Percentiles rank a stretch among this genome's conserved stretches.
Evolutionary conservation across 305 asterid species (phyloP).

Genomic region (Vinca major): DNA sequence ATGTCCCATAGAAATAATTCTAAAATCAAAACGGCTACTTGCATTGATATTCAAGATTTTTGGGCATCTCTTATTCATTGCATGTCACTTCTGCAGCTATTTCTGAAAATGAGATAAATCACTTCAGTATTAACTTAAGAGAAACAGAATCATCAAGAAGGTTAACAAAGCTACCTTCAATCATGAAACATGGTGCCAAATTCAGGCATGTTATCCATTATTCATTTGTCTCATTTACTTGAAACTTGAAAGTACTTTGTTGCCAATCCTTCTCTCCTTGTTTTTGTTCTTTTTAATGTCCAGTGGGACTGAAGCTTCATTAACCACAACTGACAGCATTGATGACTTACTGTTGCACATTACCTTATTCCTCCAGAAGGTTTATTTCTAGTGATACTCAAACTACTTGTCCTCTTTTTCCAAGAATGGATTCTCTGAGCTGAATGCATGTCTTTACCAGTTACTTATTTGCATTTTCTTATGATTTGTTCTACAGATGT

Average conservation of each 20-base stretch:
- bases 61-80: conserved; percentile 7
- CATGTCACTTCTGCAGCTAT: conserved; percentile 40
- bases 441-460: conserved; percentile 2
- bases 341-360: conserved; percentile 36
- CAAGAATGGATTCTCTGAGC: neutral
- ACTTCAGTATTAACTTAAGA: conserved; percentile 40
- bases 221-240: conserved; percentile 15
- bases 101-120: conserved; percentile 53
- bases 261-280: conserved; percentile 11
- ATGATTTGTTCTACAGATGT: conserved; percentile 41
- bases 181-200: conserved; percentile 51
- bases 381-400: conserved; percentile 19
- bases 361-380: conserved; percentile 50
- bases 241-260: conserved; percentile 14
- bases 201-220: conserved; percentile 52
- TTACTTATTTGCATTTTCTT: conserved; percentile 18
- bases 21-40: neutral
- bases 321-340: conserved; percentile 34
- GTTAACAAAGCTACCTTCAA: conserved; percentile 47
- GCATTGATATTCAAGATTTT: neutral
- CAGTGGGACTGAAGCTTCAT: conserved; percentile 80
- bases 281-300: conserved; percentile 12
- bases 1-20: neutral
- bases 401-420: neutral
- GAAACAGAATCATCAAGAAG: conserved; percentile 40